Conservation (phyloP, 345 rosid species). For the Angophora floribunda region DNA sequence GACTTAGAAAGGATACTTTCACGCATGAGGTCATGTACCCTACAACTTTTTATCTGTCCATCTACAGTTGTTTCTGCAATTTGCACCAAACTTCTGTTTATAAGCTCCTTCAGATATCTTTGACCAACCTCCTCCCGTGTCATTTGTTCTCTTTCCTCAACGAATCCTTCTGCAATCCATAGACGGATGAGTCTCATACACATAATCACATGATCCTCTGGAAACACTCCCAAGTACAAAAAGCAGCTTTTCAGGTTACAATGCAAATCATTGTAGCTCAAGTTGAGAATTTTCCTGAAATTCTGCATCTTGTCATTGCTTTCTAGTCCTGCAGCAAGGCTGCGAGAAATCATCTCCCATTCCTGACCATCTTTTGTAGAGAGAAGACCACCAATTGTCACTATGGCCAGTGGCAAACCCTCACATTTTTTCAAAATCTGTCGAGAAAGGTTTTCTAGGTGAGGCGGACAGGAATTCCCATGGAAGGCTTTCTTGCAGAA, state of each 20-base stretch:
- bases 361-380: background rate
- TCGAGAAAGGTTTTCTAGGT: background rate
- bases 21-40: background rate
- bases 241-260: background rate
- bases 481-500: background rate
- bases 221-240: background rate
- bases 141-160: background rate
- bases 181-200: background rate
- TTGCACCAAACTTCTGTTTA: background rate
- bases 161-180: background rate
- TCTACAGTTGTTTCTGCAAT: fast-evolving
- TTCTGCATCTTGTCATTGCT: background rate
- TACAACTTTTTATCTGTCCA: background rate
- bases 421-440: background rate
- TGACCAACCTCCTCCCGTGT: background rate
- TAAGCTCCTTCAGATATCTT: background rate
- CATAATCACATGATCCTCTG: background rate
- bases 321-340: background rate
- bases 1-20: background rate
- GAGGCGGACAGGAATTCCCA: background rate
- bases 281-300: background rate
- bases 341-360: background rate
- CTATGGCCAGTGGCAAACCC: background rate
- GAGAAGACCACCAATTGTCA: background rate
- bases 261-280: background rate